Percentiles rank a stretch among this genome's conserved stretches.
phyloP scores from a whole-genome alignment of 1,139 yeast species.

The Candida tropicalis region DNA sequence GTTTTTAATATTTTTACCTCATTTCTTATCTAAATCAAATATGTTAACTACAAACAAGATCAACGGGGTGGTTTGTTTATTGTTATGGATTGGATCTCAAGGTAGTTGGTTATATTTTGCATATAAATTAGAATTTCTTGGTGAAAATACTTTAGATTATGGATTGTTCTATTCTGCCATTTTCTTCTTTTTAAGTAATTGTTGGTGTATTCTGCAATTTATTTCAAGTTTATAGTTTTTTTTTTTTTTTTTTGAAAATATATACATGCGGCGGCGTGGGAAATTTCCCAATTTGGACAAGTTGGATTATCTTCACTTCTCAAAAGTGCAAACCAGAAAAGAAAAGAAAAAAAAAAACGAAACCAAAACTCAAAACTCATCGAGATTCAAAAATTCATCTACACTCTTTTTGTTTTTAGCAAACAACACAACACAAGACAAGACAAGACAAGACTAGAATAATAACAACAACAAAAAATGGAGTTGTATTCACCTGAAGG shows the following conservation, averaged over 20 bases:
- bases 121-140: conserved; percentile 79
- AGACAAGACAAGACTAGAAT: not conserved
- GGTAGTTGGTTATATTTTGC: conserved; percentile 80
- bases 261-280: not conserved
- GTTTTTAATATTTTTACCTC: conserved; percentile 85
- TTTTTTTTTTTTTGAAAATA: too few species aligned
- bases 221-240: conserved; percentile 40
- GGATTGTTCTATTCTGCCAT: conserved; percentile 61
- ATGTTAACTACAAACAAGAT: conserved; percentile 27
- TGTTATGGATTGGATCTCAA: conserved; percentile 72
- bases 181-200: conserved; percentile 69
- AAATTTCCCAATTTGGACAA: conserved; percentile 1
- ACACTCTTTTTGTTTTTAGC: too few species aligned
- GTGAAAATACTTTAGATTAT: conserved; percentile 64
- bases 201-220: conserved; percentile 62
- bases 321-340: too few species aligned
- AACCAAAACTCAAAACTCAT: too few species aligned
- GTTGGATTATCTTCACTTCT: too few species aligned
- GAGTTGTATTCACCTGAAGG: conserved; percentile 96
- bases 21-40: conserved; percentile 54
- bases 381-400: too few species aligned
- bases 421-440: not conserved
- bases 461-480: conserved; percentile 20
- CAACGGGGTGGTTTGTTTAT: conserved; percentile 42
- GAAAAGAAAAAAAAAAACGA: too few species aligned